phyloP scores from a whole-genome alignment of 2,329 filamentous ascomycete genomes.

The Stachybotrys elegans region DNA sequence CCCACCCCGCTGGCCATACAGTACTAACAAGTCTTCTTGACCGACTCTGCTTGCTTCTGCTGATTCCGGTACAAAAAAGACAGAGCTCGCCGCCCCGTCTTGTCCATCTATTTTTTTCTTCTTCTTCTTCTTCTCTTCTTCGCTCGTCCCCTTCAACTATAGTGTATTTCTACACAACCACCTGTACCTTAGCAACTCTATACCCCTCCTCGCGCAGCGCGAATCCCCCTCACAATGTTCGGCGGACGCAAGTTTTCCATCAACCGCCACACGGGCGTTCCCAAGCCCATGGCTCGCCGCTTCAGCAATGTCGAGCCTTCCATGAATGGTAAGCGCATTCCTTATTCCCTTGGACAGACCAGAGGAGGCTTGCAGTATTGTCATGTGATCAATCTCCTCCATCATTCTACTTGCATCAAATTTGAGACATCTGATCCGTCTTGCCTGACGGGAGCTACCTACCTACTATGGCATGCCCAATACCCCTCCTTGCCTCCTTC shows the following conservation, averaged over 20 bases:
- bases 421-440: no score
- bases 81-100: no score
- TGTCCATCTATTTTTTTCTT: background rate
- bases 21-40: no score
- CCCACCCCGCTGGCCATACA: no score
- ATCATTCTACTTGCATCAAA: no score
- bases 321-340: constrained; percentile 52
- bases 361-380: no score
- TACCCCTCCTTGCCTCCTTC: background rate
- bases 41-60: no score
- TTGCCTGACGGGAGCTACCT: no score
- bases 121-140: background rate
- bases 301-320: constrained; percentile 57
- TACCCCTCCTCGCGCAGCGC: background rate
- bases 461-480: no score
- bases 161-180: background rate
- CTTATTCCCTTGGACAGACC: no score
- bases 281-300: constrained; percentile 46
- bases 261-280: constrained; percentile 60
- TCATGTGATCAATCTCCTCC: no score
- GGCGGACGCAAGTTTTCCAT: constrained; percentile 61
- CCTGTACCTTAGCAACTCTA: background rate
- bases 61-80: no score
- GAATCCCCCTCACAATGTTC: constrained; percentile 36
- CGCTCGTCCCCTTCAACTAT: background rate